Percentiles rank a stretch among this genome's conserved stretches.
These are phyloP conservation scores for Cicer yamashitae DNA, from an alignment of 306 rosid genomes.

Conservation along the genomic window DNA sequence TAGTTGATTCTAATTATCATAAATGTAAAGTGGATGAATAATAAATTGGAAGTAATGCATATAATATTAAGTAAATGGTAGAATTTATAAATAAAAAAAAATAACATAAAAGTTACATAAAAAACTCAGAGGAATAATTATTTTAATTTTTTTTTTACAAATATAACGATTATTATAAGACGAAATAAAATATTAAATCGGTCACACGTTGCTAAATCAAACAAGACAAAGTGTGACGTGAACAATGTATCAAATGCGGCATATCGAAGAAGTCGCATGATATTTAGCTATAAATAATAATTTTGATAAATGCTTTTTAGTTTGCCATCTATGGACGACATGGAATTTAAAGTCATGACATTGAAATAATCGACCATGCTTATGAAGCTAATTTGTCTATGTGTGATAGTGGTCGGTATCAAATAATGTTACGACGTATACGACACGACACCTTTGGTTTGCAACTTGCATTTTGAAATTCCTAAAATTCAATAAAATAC, in stretches of 20 bases:
- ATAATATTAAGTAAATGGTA: no score
- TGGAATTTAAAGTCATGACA: background rate
- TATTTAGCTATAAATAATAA: background rate
- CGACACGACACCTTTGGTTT: slow-evolving; percentile 37
- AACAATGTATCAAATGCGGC: slow-evolving; percentile 44
- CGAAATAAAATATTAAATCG: background rate
- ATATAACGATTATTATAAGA: no score
- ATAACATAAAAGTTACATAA: no score
- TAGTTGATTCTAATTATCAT: no score
- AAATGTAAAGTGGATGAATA: no score
- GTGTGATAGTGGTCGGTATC: slow-evolving; percentile 2
- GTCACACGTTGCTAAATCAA: background rate
- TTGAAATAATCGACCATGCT: slow-evolving; percentile 38
- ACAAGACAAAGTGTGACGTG: background rate
- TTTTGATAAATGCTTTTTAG: slow-evolving; percentile 21
- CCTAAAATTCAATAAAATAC: background rate
- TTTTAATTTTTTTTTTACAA: no score
- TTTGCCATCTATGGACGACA: background rate
- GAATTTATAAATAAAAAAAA: no score
- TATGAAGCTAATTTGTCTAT: slow-evolving; percentile 6
- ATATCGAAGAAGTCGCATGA: slow-evolving; percentile 38
- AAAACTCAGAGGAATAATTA: no score
- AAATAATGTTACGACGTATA: background rate
- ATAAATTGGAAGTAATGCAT: no score
- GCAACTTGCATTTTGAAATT: slow-evolving; percentile 26